Base-by-base conservation (phyloP, 768 basidiomycete genomes). In the Cystobasidium tubakii region DNA sequence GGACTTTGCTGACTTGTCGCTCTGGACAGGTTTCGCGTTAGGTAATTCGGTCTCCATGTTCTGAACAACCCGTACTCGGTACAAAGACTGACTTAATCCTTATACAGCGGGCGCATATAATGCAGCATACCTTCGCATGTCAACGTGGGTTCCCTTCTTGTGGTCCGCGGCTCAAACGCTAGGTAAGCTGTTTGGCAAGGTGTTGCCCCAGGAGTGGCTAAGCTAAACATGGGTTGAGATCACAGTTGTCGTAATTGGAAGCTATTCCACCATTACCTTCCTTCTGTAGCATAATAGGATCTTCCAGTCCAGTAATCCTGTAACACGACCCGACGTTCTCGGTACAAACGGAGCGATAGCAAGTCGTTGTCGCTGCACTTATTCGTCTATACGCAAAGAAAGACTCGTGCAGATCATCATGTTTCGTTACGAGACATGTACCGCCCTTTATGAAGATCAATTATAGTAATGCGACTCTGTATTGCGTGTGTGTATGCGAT, bases 141-240 rank as follows among this genome's bases (percentile, higher is more conserved):
- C 62, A 19, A 75, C 74, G 4, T 75, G 74, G 74, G 74, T 75
- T 12, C 74, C 74, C 6, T 75, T 75, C 27, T 54, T 72, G 6
- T 75, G 74, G 74, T 60, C 74, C 50, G 27, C 71, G 3, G 66
- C 74, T 15, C 74, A 75, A 46, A 75, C 69, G 3, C 29, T 71
- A 60, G 69, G 69, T 62, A 71, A 60, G 69, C 21, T 25, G 33
- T 13, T 6, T 21, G 17, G 13, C 23, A 62, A 7, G 17, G 9
- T 6, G 39, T 39, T n/a, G n/a, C n/a, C n/a, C n/a, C n/a, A n/a
- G n/a, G n/a, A n/a, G n/a, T n/a, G n/a, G n/a, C n/a, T 31, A 31
- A 21, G 12, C n/a, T 23, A 57, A 25, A 9, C 9, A 25, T 23
- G 23, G 13, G n/a, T 31, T 7, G 7, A 31, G 9, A 39, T 33